These are phyloP conservation scores for Hypomontagnella monticulosa DNA, from an alignment of 495 filamentous ascomycete species.

Conservation along the genomic window DNA sequence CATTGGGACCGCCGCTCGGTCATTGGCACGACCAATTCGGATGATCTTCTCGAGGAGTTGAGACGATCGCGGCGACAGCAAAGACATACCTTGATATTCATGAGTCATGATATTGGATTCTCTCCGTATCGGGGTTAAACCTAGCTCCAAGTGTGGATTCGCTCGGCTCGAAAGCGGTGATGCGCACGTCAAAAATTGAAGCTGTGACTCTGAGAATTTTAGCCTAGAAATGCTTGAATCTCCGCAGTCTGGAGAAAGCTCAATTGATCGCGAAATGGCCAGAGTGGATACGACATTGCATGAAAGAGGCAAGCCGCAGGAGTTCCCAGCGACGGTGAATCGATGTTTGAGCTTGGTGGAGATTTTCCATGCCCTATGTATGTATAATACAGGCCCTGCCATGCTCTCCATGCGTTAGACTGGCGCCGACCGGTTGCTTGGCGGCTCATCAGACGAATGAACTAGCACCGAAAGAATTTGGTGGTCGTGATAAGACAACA, in stretches of 20 bases:
- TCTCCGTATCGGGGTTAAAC: slow-evolving; percentile 12
- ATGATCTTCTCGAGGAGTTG: slow-evolving; percentile 33
- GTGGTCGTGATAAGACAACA: slow-evolving; percentile 10
- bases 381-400: not conserved
- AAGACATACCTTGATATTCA: slow-evolving; percentile 14
- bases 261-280: slow-evolving; percentile 11
- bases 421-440: slow-evolving; percentile 9
- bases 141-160: slow-evolving; percentile 28
- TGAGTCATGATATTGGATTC: slow-evolving; percentile 28
- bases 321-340: slow-evolving; percentile 33
- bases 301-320: slow-evolving; percentile 35
- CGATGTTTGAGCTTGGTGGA: slow-evolving; percentile 39
- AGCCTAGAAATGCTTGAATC: slow-evolving; percentile 30
- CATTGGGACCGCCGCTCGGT: slow-evolving; percentile 22
- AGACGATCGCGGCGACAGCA: slow-evolving; percentile 26
- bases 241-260: slow-evolving; percentile 35
- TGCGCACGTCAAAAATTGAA: slow-evolving; percentile 15
- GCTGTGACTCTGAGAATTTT: slow-evolving; percentile 16
- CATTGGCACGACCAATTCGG: slow-evolving; percentile 19
- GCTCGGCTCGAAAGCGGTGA: slow-evolving; percentile 19
- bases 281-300: slow-evolving; percentile 22
- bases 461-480: slow-evolving; percentile 6
- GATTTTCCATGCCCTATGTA: slow-evolving; percentile 10
- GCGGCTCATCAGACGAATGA: slow-evolving; percentile 38
- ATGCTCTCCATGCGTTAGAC: slow-evolving; percentile 18